Evolutionary conservation across 2,329 filamentous ascomycete species (phyloP), one percentile per base, ranked within the genome.

Genomic region (Monosporascus sp.): DNA sequence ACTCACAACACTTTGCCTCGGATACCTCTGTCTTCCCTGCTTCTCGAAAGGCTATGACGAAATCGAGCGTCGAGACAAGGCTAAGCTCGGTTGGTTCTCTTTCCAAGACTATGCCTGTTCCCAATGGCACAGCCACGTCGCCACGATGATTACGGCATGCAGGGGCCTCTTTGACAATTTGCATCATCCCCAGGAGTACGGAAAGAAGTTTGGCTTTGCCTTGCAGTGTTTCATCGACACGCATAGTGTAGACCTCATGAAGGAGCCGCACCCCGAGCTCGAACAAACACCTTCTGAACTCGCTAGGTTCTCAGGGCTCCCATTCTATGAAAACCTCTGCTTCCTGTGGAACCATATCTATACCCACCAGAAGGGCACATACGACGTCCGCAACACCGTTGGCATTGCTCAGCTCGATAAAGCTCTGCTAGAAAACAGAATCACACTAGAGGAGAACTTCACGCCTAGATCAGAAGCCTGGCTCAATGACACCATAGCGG

Each of bases 31-130:
- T 2, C 61, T 67, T 9, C 55, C 54, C 1, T 72, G 64, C 52
- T 74, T 74, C 52, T 24, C 46, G 6, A 54, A 49, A 14, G 39
- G 45, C 0, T 48, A 64, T 5, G 15, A n/a, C 2, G 51, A 62
- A 1, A 18, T 51, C 0, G 25, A 57, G 0, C 54, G 65, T 14
- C 39, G 52, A 6, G 0, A 51, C 0, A 60, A 53, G 18, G 60
- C 61, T 7, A 47, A 50, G 3, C 17, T 56, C 0, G 72, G 71
- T 0, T 62, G 60, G 47, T 73, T 69, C 51, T 61, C 65, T 1
- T 70, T 74, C 44, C 68, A 70, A 17, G 71, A 74, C 48, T 74
- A 74, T 34, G 70, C 70, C 0, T 52, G 63, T 5, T 60, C 70
- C 1, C 58, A 68, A 27, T 74, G 70, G 72, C 55, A 59, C 20